Conservation (phyloP, 2,329 filamentous ascomycete species). For the Macroventuria anomochaeta region DNA sequence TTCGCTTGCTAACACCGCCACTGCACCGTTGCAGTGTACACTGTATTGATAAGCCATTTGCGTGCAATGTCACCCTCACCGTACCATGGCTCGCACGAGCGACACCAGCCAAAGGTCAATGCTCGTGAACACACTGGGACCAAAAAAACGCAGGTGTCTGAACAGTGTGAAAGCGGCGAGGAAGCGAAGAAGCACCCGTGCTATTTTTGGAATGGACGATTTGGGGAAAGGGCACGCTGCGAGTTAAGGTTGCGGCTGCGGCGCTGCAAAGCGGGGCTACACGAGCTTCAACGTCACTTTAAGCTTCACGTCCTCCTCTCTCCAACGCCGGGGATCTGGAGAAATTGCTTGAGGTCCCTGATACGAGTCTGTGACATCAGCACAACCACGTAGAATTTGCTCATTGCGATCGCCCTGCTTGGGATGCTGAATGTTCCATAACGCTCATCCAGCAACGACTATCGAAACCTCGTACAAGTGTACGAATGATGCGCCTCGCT, state of each 20-base stretch:
- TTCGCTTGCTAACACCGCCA: constrained; percentile 2
- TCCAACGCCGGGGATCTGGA: not conserved
- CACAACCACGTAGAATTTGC: no score
- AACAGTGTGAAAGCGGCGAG: not conserved
- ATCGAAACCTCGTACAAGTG: constrained; percentile 18
- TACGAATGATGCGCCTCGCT: constrained; percentile 13
- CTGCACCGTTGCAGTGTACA: constrained; percentile 8
- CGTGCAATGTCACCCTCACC: not conserved
- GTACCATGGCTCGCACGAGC: constrained; percentile 8
- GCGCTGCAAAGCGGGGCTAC: constrained; percentile 7
- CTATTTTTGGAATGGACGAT: constrained; percentile 8
- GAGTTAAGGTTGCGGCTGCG: constrained; percentile 7
- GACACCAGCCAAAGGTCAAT: not conserved
- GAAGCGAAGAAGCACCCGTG: not conserved
- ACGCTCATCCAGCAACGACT: not conserved
- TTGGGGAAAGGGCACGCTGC: not conserved
- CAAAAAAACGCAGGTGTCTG: not conserved
- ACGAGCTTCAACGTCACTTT: constrained; percentile 8
- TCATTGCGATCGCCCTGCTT: not conserved
- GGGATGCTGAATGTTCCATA: not conserved
- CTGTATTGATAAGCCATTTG: not conserved
- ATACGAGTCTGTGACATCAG: constrained; percentile 11
- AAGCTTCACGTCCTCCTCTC: not conserved
- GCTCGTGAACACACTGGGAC: not conserved
- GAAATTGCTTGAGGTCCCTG: not conserved